These are phyloP conservation scores for Tremellales sp. DNA, from an alignment of 1,284 basidiomycete genomes.

Conservation along the genomic window DNA sequence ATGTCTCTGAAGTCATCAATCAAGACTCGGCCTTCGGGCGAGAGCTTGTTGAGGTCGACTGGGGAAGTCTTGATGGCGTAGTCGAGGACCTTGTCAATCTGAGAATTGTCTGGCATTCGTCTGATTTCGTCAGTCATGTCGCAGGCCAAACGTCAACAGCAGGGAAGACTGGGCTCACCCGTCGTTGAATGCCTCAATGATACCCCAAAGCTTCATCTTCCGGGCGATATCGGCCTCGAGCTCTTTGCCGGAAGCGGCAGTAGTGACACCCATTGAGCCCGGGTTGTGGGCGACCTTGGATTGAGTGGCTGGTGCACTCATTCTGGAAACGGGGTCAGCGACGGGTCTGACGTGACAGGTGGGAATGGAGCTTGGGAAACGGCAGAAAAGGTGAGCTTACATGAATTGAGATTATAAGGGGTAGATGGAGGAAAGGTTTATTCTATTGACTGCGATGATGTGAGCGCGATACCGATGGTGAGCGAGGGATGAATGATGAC, in stretches of 20 bases:
- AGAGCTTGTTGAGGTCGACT: conserved; percentile 63
- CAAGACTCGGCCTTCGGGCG: conserved; percentile 69
- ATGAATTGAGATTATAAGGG: no score
- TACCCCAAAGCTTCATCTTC: conserved; percentile 61
- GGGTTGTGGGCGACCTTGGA: conserved; percentile 33
- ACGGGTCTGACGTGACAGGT: no score
- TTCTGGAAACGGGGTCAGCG: conserved; percentile 7
- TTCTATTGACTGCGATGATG: no score
- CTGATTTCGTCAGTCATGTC: conserved; percentile 11
- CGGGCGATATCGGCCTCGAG: conserved; percentile 48
- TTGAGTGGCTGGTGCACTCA: conserved; percentile 22
- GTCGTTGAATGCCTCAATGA: conserved; percentile 70
- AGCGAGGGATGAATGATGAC: no score
- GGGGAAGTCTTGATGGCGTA: conserved; percentile 67
- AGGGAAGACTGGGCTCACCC: conserved; percentile 48
- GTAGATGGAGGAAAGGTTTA: no score
- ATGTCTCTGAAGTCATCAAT: conserved; percentile 58
- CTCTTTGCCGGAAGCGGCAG: conserved; percentile 35
- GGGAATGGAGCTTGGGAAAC: no score
- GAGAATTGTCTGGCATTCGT: conserved; percentile 70
- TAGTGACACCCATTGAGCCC: conserved; percentile 44
- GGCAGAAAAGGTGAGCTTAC: no score
- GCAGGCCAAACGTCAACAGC: neutral
- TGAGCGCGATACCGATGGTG: no score
- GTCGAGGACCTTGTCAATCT: conserved; percentile 68